Evolutionary conservation across 2,329 filamentous ascomycete species (phyloP).

Genomic region (Mariannaea sp.): DNA sequence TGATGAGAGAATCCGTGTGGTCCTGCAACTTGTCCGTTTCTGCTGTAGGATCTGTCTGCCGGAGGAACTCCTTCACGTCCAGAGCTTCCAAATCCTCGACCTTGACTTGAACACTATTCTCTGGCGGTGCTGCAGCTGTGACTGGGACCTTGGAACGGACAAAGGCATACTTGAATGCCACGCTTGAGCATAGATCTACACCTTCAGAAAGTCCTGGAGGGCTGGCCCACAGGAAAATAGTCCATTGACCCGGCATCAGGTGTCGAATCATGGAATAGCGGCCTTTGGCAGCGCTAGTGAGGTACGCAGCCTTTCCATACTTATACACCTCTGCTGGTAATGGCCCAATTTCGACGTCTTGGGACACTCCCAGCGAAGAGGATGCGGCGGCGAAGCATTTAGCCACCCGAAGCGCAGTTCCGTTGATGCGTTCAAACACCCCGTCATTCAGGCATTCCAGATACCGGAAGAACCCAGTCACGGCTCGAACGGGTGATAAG

Average conservation of each 20-base stretch:
- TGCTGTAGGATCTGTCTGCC: background rate
- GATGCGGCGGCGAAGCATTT: conserved; percentile 11
- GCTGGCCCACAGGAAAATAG: background rate
- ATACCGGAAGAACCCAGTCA: conserved; percentile 16
- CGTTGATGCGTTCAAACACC: background rate
- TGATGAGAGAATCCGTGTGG: background rate
- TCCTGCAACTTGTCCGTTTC: conserved; percentile 3
- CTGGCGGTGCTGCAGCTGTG: background rate
- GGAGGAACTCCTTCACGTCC: conserved; percentile 14
- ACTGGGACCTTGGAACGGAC: conserved; percentile 8
- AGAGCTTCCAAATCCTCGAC: conserved; percentile 7
- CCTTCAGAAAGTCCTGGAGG: background rate
- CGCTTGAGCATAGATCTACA: background rate
- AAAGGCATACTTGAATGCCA: conserved; percentile 13
- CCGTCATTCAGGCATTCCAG: background rate
- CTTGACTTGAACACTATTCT: background rate
- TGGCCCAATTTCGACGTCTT: conserved; percentile 13
- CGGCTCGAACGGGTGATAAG: background rate
- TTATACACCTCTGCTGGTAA: conserved; percentile 7
- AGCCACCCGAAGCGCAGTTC: background rate
- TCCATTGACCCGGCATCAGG: conserved; percentile 13
- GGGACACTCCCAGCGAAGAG: background rate
- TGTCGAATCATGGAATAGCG: conserved; percentile 13
- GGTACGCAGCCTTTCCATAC: background rate
- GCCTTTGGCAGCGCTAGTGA: background rate